These are phyloP conservation scores for Chytriomyces sp. DNA, from an alignment of 192 early-diverging fungal genomes.

Conservation along the genomic window DNA sequence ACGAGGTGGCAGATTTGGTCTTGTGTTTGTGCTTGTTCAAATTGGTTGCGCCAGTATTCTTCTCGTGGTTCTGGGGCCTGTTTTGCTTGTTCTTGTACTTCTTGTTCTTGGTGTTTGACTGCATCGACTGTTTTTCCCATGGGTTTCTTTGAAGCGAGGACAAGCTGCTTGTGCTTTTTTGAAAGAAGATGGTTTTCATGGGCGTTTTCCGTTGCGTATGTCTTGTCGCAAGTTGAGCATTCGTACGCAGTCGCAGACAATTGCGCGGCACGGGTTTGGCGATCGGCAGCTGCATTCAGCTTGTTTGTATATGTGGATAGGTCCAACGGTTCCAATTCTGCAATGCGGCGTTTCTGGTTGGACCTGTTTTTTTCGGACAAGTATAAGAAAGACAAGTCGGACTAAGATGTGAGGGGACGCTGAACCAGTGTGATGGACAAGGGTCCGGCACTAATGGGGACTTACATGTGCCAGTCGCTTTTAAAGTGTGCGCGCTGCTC, in stretches of 20 bases:
- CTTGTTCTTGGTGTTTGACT: not conserved
- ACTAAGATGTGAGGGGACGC: too few relatives aligned
- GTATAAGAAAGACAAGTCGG: too few relatives aligned
- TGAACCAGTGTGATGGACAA: too few relatives aligned
- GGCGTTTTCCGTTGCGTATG: conserved; percentile 32
- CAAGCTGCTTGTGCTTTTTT: conserved; percentile 71
- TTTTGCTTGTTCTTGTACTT: not conserved
- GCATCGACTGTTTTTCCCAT: not conserved
- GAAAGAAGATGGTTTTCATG: conserved; percentile 82
- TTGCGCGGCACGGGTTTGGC: not conserved
- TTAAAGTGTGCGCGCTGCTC: conserved; percentile 7
- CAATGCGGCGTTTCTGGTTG: conserved; percentile 92
- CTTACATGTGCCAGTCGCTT: conserved; percentile 57
- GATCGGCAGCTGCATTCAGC: not conserved
- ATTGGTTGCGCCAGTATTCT: conserved; percentile 29
- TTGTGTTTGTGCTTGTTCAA: conserved; percentile 57
- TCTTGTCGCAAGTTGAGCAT: conserved; percentile 21
- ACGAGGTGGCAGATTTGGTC: conserved; percentile 69
- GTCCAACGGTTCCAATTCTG: conserved; percentile 74
- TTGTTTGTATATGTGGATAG: conserved; percentile 21
- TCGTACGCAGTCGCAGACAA: not conserved
- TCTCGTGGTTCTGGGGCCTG: not conserved
- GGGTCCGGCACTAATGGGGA: too few relatives aligned
- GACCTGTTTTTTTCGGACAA: too few relatives aligned
- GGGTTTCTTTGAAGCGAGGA: conserved; percentile 57